phyloP scores from a whole-genome alignment of 1,284 basidiomycete species.

The Cerioporus squamosus region DNA sequence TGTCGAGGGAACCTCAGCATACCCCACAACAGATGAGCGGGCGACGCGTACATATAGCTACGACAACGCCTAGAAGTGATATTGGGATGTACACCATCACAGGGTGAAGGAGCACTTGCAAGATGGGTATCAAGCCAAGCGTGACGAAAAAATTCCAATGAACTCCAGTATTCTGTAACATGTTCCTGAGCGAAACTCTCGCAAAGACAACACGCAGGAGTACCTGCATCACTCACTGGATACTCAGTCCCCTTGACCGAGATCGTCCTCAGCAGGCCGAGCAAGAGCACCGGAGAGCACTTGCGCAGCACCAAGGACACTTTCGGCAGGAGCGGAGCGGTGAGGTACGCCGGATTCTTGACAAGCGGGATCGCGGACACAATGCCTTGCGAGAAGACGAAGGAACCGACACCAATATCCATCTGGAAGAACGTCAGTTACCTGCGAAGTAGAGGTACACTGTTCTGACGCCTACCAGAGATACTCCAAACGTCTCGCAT shows the following conservation, averaged over 20 bases:
- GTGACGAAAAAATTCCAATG: constrained; percentile 99
- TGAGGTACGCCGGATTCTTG: constrained; percentile 60
- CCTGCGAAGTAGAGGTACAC: not conserved
- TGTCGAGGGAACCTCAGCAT: constrained; percentile 33
- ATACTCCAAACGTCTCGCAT: constrained; percentile 94
- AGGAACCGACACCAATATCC: constrained; percentile 97
- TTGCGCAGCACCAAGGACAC: constrained; percentile 55
- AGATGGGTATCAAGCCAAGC: constrained; percentile 78
- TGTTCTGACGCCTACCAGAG: constrained; percentile 62
- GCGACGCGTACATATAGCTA: constrained; percentile 61
- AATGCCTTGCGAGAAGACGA: constrained; percentile 93
- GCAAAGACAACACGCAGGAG: too few relatives aligned
- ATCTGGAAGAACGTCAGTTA: constrained; percentile 59
- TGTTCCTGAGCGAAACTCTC: constrained; percentile 74
- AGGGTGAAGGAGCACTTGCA: constrained; percentile 75
- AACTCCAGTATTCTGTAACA: constrained; percentile 91
- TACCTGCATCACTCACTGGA: constrained; percentile 61
- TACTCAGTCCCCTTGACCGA: constrained; percentile 95
- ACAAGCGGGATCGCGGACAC: constrained; percentile 82
- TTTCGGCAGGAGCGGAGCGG: constrained; percentile 54
- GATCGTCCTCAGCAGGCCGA: constrained; percentile 82
- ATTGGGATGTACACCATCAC: constrained; percentile 62
- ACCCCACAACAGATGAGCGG: not conserved
- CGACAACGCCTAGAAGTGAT: constrained; percentile 64
- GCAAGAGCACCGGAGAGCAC: constrained; percentile 67